phyloP scores from a whole-genome alignment of 192 early-diverging fungal genomes.

The Linnemannia zychae region DNA sequence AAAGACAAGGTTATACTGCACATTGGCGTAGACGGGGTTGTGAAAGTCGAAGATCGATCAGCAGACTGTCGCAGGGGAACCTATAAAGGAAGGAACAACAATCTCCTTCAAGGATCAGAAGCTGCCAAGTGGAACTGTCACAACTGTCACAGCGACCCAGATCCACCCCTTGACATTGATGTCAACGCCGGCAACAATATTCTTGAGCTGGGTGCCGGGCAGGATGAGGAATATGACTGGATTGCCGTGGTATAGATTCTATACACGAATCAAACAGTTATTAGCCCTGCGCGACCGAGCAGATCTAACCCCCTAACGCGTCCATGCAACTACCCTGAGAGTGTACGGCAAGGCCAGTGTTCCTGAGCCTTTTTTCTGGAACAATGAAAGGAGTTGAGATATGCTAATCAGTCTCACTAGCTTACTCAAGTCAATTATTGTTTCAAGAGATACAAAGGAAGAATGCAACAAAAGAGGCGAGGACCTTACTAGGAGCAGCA shows the following conservation, averaged over 20 bases:
- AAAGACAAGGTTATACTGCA: constrained; percentile 65
- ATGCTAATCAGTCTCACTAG: background rate
- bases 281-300: constrained; percentile 74
- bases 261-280: constrained; percentile 74
- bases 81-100: constrained; percentile 77
- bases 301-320: constrained; percentile 80
- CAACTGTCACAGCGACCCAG: constrained; percentile 67
- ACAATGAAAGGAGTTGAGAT: background rate
- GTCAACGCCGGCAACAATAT: constrained; percentile 61
- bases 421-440: background rate
- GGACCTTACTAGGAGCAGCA: too few species aligned
- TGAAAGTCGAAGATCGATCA: constrained; percentile 64
- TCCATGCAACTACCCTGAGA: constrained; percentile 81
- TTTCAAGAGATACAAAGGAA: constrained; percentile 52
- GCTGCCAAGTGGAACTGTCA: constrained; percentile 76
- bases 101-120: constrained; percentile 85
- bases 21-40: constrained; percentile 49
- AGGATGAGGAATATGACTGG: constrained; percentile 79
- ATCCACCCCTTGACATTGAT: constrained; percentile 71
- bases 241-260: constrained; percentile 71
- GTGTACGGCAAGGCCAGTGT: constrained; percentile 87
- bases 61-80: constrained; percentile 78
- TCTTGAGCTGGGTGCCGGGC: constrained; percentile 75
- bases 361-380: constrained; percentile 72
- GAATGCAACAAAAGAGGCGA: constrained; percentile 80